Evolutionary conservation across 108 stramenopile genomes (phyloP), one percentile per base, ranked within the genome.

Genomic region (Fragilaria crotonensis): DNA sequence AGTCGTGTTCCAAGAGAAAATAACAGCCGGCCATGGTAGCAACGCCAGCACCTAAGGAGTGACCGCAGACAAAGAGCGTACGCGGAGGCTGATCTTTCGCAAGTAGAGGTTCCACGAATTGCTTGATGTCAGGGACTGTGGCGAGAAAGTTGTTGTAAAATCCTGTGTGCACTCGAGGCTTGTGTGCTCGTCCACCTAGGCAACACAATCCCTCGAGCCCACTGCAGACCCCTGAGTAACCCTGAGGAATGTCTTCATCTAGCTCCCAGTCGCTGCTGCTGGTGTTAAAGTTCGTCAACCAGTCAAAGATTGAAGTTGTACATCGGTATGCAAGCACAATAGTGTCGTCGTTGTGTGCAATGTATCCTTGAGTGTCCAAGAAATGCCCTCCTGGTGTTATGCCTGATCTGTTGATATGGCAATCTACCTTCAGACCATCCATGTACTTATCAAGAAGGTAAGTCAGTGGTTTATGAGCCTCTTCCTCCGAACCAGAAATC

Each of bases 121-220:
- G 30, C 23, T 73, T 52, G 11, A 83, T 65, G 33, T 54, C 44
- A 4, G 81, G 77, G 0, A 61, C 53, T 5, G 68, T 44, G 0
- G 58, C 57, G 9, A 83, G 44, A 49, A 83, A 76, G 49, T 76
- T 75, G 30, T 78, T 74, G 71, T 83, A 83, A 45, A 83, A 78
- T 20, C 75, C 76, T 4, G 77, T 76, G 51, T 83, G 76, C 19
- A 78, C 77, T 5, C 71, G 53, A 18, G 77, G 73, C 57, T 76
- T 76, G 33, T 57, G 44, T 30, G 41, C 45, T 22, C 22, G 31
- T 19, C 61, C 63, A 22, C 54, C 28, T n/a, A n/a, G n/a, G 59
- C 63, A 73, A 25, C 67, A 70, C 3, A 62, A 33, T 3, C 66
- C 70, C 5, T 51, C 50, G 14, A 76, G 54, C 14, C 71, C 48